Evolutionary conservation across 169 alveolate genomes (phyloP), one percentile per base, ranked within the genome.

Genomic region (Eimeria necatrix): DNA sequence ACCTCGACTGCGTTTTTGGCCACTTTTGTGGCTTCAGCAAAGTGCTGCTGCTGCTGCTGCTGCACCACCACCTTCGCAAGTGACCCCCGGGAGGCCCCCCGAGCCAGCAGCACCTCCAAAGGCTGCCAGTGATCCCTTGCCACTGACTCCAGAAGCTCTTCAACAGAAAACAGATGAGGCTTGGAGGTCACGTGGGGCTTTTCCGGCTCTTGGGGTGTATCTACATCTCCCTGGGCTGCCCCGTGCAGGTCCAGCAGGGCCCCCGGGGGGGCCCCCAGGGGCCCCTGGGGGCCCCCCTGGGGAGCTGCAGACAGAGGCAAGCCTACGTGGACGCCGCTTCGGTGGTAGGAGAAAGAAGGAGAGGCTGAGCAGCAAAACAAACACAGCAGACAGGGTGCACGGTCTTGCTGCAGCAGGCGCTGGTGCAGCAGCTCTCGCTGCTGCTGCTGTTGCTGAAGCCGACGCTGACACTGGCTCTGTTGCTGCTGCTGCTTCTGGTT

Each of bases 31-130:
- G 83, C 83, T 18, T 9, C 48, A 22, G n/a, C 51, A 24, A 4
- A 73, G 20, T 26, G 83, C 24, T 16, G 48, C 83, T 73, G 48
- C 83, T 73, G 83, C 83, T 41, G 83, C 83, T 73, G 48, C 52
- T 73, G 56, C 56, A n/a, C 53, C 83, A 22, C n/a, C 0, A 73
- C 20, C 51, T 73, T 73, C 18, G 83, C 56, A 12, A 73, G 83
- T 53, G 83, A 32, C 20, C 83, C 83, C 83, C 12, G 51, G 24
- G 83, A 73, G 52, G 83, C 83, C 52, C 83, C 83, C 56, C 83
- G 24, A 2, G 24, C 20, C 14, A 22, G 48, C 51, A 73, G 56
- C 48, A 9, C 83, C 18, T 73, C 83, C 51, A 41, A 5, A 12
- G 48, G 52, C 51, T 73, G 56, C 83, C 83, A 73, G 51, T 73